Evolutionary conservation across 345 rosid species (phyloP).

Genomic region (Lepidium sativum): DNA sequence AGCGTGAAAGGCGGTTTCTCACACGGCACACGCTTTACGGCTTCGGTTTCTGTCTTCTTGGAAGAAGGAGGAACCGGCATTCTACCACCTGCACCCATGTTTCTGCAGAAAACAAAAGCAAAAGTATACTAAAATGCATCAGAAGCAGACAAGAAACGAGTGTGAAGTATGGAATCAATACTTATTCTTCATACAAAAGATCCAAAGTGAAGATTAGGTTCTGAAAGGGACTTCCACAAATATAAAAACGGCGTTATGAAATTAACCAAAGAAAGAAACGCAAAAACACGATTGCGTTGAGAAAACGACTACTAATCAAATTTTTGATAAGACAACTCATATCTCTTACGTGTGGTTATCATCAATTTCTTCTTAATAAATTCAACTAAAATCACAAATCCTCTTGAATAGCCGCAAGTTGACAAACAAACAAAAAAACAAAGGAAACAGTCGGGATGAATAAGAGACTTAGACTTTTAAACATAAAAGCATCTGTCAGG

Average conservation of each 20-base stretch:
- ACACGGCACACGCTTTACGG: slow-evolving; percentile 48
- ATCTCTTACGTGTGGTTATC: neutral
- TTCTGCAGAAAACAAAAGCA: slow-evolving; percentile 11
- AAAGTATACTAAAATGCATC: neutral
- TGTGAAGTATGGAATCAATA: neutral
- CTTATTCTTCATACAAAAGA: neutral
- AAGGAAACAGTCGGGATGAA: neutral
- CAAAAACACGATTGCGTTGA: neutral
- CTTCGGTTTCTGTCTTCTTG: slow-evolving; percentile 28
- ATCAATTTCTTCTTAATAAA: neutral
- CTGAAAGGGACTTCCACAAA: neutral
- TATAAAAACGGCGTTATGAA: neutral
- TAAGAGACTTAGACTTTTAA: neutral
- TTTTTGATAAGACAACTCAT: slow-evolving; percentile 4
- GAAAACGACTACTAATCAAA: neutral
- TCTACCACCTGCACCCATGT: slow-evolving; percentile 86
- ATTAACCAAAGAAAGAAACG: neutral
- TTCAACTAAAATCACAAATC: neutral
- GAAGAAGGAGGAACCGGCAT: slow-evolving; percentile 38
- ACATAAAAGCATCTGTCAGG: neutral
- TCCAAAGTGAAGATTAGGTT: neutral
- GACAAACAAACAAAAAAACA: neutral
- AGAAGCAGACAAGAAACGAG: slow-evolving; percentile 14
- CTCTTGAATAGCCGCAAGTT: neutral
- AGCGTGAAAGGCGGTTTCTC: slow-evolving; percentile 66